Evolutionary conservation across 345 rosid species (phyloP).

Genomic region (Salix arbutifolia): DNA sequence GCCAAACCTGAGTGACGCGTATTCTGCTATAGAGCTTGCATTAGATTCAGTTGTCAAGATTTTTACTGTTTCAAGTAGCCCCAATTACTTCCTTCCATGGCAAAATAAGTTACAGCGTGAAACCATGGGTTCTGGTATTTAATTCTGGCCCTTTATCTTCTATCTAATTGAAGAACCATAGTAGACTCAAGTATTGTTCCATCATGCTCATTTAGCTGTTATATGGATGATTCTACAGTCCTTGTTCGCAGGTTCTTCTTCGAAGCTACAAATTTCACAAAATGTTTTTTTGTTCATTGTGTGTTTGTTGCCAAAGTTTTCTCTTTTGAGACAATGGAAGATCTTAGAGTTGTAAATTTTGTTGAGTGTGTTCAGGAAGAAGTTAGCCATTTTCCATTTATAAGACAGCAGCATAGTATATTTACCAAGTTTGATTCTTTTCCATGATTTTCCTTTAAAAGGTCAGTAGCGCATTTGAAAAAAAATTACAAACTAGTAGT

Average conservation of each 20-base stretch:
- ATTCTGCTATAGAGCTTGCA: constrained; percentile 42
- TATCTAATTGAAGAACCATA: not conserved
- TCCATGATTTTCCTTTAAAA: not conserved
- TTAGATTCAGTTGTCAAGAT: constrained; percentile 71
- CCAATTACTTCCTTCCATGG: constrained; percentile 64
- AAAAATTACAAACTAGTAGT: not conserved
- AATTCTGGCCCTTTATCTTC: not conserved
- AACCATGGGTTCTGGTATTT: constrained; percentile 64
- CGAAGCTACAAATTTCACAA: not conserved
- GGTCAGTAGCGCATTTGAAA: not conserved
- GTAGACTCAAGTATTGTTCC: not conserved
- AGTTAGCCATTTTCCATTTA: not conserved
- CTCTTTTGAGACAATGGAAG: not conserved
- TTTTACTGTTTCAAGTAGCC: constrained; percentile 51
- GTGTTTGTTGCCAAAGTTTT: not conserved
- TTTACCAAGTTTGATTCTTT: not conserved
- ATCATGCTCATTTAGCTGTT: not conserved
- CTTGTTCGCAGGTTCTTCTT: not conserved
- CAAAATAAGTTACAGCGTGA: constrained; percentile 76
- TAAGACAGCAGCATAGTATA: not conserved
- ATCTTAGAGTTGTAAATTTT: not conserved
- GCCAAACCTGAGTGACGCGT: constrained; percentile 20
- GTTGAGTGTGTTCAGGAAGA: not conserved
- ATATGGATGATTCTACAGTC: not conserved
- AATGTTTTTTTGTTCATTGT: not conserved